These are phyloP conservation scores for Spizellomyces sp. DNA, from an alignment of 192 early-diverging fungal species.

Conservation along the genomic window DNA sequence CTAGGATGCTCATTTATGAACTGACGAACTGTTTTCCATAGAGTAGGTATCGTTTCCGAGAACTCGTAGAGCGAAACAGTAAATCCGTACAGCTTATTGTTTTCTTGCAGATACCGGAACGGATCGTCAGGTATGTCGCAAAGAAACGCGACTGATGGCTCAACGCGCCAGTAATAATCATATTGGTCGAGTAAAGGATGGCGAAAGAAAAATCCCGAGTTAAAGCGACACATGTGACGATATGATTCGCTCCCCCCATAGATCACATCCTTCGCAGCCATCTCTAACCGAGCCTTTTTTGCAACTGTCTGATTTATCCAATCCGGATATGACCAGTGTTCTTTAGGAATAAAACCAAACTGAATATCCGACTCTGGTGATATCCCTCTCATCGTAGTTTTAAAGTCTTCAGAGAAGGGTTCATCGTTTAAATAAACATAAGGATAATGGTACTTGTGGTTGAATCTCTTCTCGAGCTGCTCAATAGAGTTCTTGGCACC, in stretches of 20 bases:
- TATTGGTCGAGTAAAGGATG: conserved; percentile 68
- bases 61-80: conserved; percentile 72
- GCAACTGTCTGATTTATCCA: conserved; percentile 72
- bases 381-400: conserved; percentile 11
- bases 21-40: conserved; percentile 59
- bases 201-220: conserved; percentile 77
- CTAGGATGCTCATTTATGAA: conserved; percentile 19
- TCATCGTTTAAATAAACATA: conserved; percentile 84
- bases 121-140: conserved; percentile 85
- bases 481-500: conserved; percentile 64
- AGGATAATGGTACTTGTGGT: conserved; percentile 74
- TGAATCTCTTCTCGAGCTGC: conserved; percentile 76
- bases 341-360: conserved; percentile 67
- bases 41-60: conserved; percentile 65
- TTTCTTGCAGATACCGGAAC: conserved; percentile 73
- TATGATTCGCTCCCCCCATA: conserved; percentile 79
- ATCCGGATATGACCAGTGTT: conserved; percentile 76
- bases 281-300: conserved; percentile 50
- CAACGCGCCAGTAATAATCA: conserved; percentile 86
- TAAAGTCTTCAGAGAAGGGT: conserved; percentile 72
- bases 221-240: conserved; percentile 86
- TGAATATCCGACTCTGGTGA: conserved; percentile 29
- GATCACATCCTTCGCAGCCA: conserved; percentile 59
- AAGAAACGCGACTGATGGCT: conserved; percentile 75
- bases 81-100: conserved; percentile 77